Evolutionary conservation across 768 basidiomycete species (phyloP), one percentile per base, ranked within the genome.

Genomic region (Tulasnella sp.): DNA sequence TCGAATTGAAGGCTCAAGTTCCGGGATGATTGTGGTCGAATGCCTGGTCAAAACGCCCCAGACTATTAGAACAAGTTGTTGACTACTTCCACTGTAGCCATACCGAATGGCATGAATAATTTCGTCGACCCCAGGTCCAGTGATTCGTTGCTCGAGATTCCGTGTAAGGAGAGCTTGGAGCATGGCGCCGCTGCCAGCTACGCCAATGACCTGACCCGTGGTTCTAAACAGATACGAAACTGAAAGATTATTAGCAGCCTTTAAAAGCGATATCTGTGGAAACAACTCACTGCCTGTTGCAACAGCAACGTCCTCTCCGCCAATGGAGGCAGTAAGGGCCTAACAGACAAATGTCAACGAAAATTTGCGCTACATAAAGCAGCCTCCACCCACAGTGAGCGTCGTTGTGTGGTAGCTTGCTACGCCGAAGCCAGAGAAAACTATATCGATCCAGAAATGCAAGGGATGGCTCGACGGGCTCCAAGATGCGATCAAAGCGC

Each of bases 201-300:
- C 97, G 42, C 97, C 97, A 74, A 98, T 87, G 31, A 97, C 97
- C 85, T 98, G 97, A 2, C 96, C 96, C 22, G 93, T 92, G 9
- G 94, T 96, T 78, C 96, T 86, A 86, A 96, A 97, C 68, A 97
- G 86, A 83, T 99, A 99, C 39, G 93, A 93, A 80, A 96, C 95
- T 79, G 22, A 68, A 17, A 42, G 71, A 12, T 49, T 9, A 22
- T 54, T 14, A 75, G 31, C 34, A 7, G 25, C 15, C 11, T 9
- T 52, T n/a, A 71, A 17, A 67, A 15, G 39, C 17, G 22, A 77
- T 2, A 34, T 64, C 58, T 64, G 1, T 49, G 42, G 9, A 40
- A 36, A 19, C 34, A 79, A 85, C 92, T 85, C 84, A 96, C 94
- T 92, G 82, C 94, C 94, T 40, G 92, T 96, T 72, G 93, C 94